Conservation (phyloP, 768 basidiomycete species). For the Baorangia bicolor region DNA sequence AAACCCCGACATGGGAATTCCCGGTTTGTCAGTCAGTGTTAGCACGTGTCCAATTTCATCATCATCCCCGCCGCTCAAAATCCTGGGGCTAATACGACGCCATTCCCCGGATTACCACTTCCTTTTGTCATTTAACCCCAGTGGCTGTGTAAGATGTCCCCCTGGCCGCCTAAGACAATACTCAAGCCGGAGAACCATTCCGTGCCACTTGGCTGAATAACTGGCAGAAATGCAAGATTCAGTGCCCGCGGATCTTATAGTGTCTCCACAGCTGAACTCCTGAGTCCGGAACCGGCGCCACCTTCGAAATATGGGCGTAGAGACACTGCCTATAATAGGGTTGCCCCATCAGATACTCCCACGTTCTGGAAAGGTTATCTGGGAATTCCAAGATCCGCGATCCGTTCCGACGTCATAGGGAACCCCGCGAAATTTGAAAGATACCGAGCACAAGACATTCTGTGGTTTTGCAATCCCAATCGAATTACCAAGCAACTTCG, state of each 20-base stretch:
- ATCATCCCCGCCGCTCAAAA: constrained; percentile 12
- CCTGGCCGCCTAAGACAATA: background rate
- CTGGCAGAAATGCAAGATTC: no score
- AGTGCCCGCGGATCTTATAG: background rate
- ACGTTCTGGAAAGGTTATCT: constrained; percentile 19
- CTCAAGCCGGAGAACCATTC: background rate
- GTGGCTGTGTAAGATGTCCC: background rate
- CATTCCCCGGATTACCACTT: constrained; percentile 15
- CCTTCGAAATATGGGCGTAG: constrained; percentile 11
- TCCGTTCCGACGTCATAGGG: background rate
- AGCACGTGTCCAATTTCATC: constrained; percentile 26
- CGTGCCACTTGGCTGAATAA: background rate
- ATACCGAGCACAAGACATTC: background rate
- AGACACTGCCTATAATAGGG: background rate
- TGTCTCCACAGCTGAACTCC: no score
- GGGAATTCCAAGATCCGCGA: constrained; percentile 22
- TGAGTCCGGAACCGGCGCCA: background rate
- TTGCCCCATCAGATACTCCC: constrained; percentile 6
- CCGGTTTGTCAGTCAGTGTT: constrained; percentile 16
- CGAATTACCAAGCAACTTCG: no score
- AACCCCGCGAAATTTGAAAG: constrained; percentile 5
- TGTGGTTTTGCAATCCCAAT: background rate
- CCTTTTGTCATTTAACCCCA: background rate
- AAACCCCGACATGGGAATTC: constrained; percentile 29
- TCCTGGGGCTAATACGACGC: background rate